phyloP scores from a whole-genome alignment of 495 filamentous ascomycete genomes.

The Articulospora tetracladia region DNA sequence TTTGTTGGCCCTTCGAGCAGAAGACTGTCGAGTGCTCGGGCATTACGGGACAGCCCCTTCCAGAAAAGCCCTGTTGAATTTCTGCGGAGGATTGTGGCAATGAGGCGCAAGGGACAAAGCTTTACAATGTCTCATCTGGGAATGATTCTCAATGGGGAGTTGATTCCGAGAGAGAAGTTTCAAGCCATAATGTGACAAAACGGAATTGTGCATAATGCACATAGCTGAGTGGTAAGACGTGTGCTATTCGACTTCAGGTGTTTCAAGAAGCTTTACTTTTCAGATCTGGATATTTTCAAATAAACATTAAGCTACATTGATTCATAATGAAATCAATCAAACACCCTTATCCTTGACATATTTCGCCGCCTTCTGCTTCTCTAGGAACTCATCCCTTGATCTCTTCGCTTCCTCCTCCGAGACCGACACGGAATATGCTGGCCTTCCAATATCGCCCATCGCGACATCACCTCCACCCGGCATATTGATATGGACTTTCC shows the following conservation, averaged over 20 bases:
- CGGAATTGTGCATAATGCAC: too few relatives aligned
- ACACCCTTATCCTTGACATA: conserved; percentile 2
- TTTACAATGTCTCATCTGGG: conserved; percentile 55
- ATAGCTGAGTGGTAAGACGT: too few relatives aligned
- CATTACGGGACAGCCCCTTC: conserved; percentile 31
- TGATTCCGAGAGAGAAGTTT: conserved; percentile 34
- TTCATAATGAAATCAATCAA: neutral
- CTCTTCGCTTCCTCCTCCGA: conserved; percentile 41
- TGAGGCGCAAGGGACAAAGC: conserved; percentile 46
- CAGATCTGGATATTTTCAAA: too few relatives aligned
- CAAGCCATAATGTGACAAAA: conserved; percentile 1
- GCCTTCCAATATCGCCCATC: conserved; percentile 50
- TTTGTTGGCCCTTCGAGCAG: conserved; percentile 36
- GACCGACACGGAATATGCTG: conserved; percentile 57
- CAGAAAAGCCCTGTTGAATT: conserved; percentile 50
- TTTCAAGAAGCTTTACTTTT: too few relatives aligned
- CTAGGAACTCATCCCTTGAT: neutral
- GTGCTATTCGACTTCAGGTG: too few relatives aligned
- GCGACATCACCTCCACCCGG: conserved; percentile 54
- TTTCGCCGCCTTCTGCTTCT: neutral
- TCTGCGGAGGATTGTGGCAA: conserved; percentile 42
- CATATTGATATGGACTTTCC: conserved; percentile 65
- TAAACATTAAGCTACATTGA: too few relatives aligned
- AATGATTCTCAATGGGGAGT: conserved; percentile 40
- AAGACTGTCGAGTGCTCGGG: conserved; percentile 22